Evolutionary conservation across 169 alveolate species (phyloP).

Genomic region (Theileria annulata): DNA sequence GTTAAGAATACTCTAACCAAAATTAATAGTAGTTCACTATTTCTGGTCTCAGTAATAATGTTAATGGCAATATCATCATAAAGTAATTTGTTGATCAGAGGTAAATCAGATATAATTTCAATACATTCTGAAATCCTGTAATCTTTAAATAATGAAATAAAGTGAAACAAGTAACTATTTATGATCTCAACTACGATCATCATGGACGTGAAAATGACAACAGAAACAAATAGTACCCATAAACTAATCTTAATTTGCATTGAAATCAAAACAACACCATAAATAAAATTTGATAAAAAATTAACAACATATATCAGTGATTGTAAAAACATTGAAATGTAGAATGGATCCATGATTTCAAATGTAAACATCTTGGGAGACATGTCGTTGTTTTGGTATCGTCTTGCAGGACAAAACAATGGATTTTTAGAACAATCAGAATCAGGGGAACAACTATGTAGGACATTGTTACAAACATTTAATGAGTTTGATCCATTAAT

Average conservation of each 20-base stretch:
- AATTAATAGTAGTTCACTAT: constrained; percentile 33
- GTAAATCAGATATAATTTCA: constrained; percentile 17
- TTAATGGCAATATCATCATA: constrained; percentile 50
- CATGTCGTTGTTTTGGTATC: constrained; percentile 42
- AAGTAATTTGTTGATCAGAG: constrained; percentile 19
- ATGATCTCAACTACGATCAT: constrained; percentile 22
- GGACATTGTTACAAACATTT: constrained; percentile 9
- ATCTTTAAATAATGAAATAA: background rate
- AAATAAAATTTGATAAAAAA: constrained; percentile 9
- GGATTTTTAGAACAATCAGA: constrained; percentile 30
- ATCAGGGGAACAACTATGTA: constrained; percentile 10
- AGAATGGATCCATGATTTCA: constrained; percentile 17
- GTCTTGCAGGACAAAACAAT: constrained; percentile 40
- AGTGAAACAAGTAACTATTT: constrained; percentile 21
- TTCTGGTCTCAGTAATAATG: constrained; percentile 19
- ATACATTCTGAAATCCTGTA: background rate
- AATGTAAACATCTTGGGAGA: constrained; percentile 33
- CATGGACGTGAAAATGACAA: background rate
- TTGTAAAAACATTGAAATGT: constrained; percentile 1
- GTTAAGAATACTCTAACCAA: constrained; percentile 8
- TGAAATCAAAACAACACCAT: background rate
- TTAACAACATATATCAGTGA: constrained; percentile 2
- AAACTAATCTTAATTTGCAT: background rate
- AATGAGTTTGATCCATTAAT: background rate
- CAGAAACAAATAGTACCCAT: background rate